These are phyloP conservation scores for Coemansia sp. DNA, from an alignment of 192 early-diverging fungal species.

Conservation along the genomic window DNA sequence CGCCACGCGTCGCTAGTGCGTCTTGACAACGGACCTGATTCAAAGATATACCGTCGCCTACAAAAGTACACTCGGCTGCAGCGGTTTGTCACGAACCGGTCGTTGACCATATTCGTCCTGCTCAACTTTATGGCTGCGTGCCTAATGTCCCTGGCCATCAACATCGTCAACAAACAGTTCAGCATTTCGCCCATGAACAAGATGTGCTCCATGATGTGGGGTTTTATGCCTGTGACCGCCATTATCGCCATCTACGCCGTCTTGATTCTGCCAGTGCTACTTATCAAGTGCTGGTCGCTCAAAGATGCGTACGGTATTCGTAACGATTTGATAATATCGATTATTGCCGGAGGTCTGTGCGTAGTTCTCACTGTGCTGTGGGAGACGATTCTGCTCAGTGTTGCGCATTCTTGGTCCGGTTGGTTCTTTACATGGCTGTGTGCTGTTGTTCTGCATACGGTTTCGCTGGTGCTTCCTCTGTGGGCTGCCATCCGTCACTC, in stretches of 20 bases:
- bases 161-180: conserved; percentile 48
- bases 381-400: conserved; percentile 23
- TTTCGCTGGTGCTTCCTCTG: conserved; percentile 37
- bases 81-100: conserved; percentile 27
- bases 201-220: conserved; percentile 40
- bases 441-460: conserved; percentile 26
- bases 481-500: conserved; percentile 36
- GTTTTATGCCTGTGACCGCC: conserved; percentile 23
- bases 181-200: conserved; percentile 25
- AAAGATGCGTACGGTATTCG: conserved; percentile 51
- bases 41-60: conserved; percentile 31
- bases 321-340: conserved; percentile 42
- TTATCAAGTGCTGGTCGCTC: conserved; percentile 36
- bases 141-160: conserved; percentile 36
- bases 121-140: conserved; percentile 15
- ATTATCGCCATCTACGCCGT: conserved; percentile 17
- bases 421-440: conserved; percentile 46
- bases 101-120: conserved; percentile 22
- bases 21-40: conserved; percentile 15
- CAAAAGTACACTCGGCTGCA: conserved; percentile 42
- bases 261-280: conserved; percentile 29
- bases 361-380: conserved; percentile 30
- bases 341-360: conserved; percentile 19
- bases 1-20: conserved; percentile 8
- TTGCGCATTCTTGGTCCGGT: conserved; percentile 38